Evolutionary conservation across 176 grass and related monocot species (phyloP).

Genomic region (Avena eriantha): DNA sequence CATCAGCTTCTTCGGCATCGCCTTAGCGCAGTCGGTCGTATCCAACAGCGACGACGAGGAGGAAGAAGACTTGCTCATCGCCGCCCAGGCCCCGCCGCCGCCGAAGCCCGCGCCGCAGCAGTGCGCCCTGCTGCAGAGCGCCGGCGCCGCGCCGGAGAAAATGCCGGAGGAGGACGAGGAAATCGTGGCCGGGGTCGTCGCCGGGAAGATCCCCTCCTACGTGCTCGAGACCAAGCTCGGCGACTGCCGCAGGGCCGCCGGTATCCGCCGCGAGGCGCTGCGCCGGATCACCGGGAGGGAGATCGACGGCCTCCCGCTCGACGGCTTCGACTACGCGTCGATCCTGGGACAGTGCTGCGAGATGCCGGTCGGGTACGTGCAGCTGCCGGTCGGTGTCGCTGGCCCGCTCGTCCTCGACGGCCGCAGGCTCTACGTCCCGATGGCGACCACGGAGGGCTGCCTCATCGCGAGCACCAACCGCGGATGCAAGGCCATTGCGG

Average conservation of each 20-base stretch:
- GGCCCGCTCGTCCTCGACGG: conserved; percentile 75
- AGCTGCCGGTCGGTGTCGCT: conserved; percentile 69
- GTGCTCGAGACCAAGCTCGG: conserved; percentile 65
- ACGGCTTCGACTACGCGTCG: conserved; percentile 70
- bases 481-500: conserved; percentile 78
- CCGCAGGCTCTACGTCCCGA: conserved; percentile 57
- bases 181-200: conserved; percentile 54
- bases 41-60: conserved; percentile 84
- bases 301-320: conserved; percentile 66
- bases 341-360: conserved; percentile 87
- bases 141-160: conserved; percentile 29
- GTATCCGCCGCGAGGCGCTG: conserved; percentile 70
- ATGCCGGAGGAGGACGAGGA: conserved; percentile 69
- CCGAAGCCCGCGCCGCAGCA: background rate
- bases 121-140: conserved; percentile 50
- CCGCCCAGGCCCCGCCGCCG: background rate
- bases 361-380: conserved; percentile 78
- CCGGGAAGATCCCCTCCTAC: conserved; percentile 67
- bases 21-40: conserved; percentile 72
- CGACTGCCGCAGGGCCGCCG: conserved; percentile 68
- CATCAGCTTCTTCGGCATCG: conserved; percentile 41
- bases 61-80: conserved; percentile 64
- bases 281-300: conserved; percentile 65
- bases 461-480: conserved; percentile 80
- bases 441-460: conserved; percentile 88